These are phyloP conservation scores for Acrasis kona DNA, from an alignment of 78 protist genomes.

Conservation along the genomic window DNA sequence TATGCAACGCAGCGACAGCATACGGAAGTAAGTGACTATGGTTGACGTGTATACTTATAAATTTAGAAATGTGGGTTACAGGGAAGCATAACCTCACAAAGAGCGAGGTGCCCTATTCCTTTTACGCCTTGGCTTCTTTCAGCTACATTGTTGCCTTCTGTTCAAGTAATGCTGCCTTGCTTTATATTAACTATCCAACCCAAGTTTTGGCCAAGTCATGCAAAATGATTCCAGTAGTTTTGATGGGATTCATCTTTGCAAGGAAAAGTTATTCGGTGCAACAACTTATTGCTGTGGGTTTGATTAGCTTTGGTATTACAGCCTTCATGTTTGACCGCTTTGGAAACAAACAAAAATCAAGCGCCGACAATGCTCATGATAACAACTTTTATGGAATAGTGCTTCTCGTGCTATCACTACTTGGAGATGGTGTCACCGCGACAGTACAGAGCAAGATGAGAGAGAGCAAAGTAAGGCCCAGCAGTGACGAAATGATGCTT, in stretches of 20 bases:
- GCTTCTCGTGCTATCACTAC: constrained; percentile 6
- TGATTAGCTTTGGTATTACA: constrained; percentile 9
- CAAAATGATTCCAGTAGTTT: constrained; percentile 38
- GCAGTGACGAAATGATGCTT: constrained; percentile 14
- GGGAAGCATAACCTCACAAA: not conserved
- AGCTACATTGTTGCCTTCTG: not conserved
- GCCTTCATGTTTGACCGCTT: constrained; percentile 6
- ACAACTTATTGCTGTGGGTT: not conserved
- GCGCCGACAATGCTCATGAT: no score
- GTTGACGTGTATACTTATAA: not conserved
- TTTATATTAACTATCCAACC: constrained; percentile 39
- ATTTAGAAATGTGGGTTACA: not conserved
- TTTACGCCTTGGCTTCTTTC: not conserved
- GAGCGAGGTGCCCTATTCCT: not conserved
- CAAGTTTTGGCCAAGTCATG: constrained; percentile 49
- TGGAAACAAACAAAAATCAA: no score
- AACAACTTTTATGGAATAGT: not conserved
- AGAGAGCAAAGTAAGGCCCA: not conserved
- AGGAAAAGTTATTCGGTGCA: not conserved
- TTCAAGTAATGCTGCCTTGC: not conserved
- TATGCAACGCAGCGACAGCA: not conserved
- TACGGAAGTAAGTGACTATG: not conserved
- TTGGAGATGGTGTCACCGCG: constrained; percentile 30
- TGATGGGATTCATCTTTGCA: constrained; percentile 3
- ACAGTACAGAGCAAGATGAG: constrained; percentile 11